Percentiles rank a stretch among this genome's conserved stretches.
Conservation (phyloP, 1,284 basidiomycete species). For the Apiotrichum gamsii region DNA sequence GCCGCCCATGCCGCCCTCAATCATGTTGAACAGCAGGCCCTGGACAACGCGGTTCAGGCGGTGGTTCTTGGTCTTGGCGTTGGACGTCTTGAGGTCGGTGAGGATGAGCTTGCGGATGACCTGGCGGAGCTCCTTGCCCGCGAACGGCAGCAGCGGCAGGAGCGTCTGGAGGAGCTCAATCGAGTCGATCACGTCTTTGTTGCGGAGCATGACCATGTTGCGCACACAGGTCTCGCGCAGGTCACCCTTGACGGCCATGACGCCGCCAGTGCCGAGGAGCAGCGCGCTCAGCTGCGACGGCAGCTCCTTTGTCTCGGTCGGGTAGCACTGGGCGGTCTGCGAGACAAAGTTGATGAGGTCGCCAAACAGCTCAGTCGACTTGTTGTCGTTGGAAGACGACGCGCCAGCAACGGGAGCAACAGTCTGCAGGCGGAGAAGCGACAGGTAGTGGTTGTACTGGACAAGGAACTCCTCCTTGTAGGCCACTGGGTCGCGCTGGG, state of each 20-base stretch:
- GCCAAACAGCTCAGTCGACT: slow-evolving; percentile 71
- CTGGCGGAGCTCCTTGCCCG: slow-evolving; percentile 75
- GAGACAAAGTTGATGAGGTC: slow-evolving; percentile 70
- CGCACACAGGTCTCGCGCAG: slow-evolving; percentile 76
- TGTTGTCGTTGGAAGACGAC: slow-evolving; percentile 43
- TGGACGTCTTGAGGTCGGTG: slow-evolving; percentile 90
- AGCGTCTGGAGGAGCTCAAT: slow-evolving; percentile 83
- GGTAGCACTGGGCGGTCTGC: slow-evolving; percentile 83
- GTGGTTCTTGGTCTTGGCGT: slow-evolving; percentile 83
- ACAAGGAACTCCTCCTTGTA: slow-evolving; percentile 98
- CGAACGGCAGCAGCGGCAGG: slow-evolving; percentile 87
- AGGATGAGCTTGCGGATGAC: slow-evolving; percentile 93
- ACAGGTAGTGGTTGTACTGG: slow-evolving; percentile 95
- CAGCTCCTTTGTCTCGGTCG: slow-evolving; percentile 74
- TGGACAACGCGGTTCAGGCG: slow-evolving; percentile 95
- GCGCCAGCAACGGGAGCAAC: slow-evolving; percentile 28
- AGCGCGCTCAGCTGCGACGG: slow-evolving; percentile 69
- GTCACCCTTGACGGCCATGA: slow-evolving; percentile 45
- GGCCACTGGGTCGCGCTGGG: slow-evolving; percentile 67
- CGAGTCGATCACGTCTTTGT: slow-evolving; percentile 85
- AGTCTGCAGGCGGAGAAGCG: slow-evolving; percentile 65
- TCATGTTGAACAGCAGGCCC: slow-evolving; percentile 91
- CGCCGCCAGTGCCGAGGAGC: slow-evolving; percentile 52
- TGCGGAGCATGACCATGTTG: slow-evolving; percentile 85
- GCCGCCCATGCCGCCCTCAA: slow-evolving; percentile 79